Evolutionary conservation across 176 grass and related monocot genomes (phyloP), one percentile per base, ranked within the genome.

Genomic region (Triticum aestivum): DNA sequence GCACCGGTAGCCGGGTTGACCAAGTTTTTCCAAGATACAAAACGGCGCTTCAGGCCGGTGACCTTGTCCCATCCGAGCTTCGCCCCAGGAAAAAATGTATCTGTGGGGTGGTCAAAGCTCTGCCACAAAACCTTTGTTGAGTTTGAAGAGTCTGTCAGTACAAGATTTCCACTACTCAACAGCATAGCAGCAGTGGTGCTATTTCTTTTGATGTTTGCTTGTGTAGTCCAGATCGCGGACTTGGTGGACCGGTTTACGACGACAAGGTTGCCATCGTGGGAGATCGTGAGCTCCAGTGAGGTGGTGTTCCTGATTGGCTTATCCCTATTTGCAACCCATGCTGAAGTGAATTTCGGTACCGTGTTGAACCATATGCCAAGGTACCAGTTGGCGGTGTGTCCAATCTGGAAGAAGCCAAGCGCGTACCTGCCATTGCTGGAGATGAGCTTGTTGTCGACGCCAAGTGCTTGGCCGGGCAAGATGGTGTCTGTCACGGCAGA

Each of bases 311-410:
- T 34, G 41, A 68, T 81, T 13, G 87, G 73, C 8, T 6, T 77
- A 35, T 75, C 87, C 75, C 87, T 83, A 63, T 89, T 87, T 17
- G 73, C 83, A 59, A 89, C 41, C 87, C 87, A 92, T 10, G 87
- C 79, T 32, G 79, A 3, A 27, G 87, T 92, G 21, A 54, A 67
- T 61, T 54, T 74, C 24, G 71, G 14, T 23, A 92, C 79, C 3
- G 33, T 89, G 69, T 88, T 85, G 37, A 82, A 88, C 86, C 83
- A 92, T 59, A 86, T 79, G 47, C 86, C 86, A 17, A 89, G 35
- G 44, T 88, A 89, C 69, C 82, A 80, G 35, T 92, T 89, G 39
- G 39, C 75, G 37, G 13, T 44, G 61, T 30, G 32, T 70, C 64
- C 17, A 21, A 38, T 45, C 54, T 65, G 33, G 83, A 86, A 92